These are phyloP conservation scores for Phyllosticta citriasiana DNA, from an alignment of 2,329 filamentous ascomycete genomes.

Conservation along the genomic window DNA sequence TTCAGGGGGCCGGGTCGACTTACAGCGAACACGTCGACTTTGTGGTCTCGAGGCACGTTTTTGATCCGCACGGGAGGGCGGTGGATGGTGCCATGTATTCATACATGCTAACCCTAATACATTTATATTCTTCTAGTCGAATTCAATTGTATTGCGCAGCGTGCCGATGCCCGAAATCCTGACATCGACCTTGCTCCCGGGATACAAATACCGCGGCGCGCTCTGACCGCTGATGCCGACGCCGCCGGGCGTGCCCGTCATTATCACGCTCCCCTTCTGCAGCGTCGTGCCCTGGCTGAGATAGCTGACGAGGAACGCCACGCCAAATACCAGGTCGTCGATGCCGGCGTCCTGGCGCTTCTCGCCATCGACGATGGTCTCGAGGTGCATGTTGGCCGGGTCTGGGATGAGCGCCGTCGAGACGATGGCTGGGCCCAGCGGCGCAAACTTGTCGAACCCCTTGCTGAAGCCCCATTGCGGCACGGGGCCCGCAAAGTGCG, in stretches of 20 bases:
- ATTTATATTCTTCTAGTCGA: constrained; percentile 9
- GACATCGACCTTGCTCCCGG: constrained; percentile 25
- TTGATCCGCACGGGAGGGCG: no score
- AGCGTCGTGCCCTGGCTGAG: constrained; percentile 36
- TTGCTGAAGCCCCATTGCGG: constrained; percentile 49
- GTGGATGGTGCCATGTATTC: neutral
- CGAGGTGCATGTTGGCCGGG: constrained; percentile 33
- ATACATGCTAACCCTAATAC: neutral
- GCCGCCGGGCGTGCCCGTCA: constrained; percentile 36
- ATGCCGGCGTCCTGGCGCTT: constrained; percentile 31
- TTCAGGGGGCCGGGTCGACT: no score
- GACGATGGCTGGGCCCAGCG: constrained; percentile 43
- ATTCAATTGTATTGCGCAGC: constrained; percentile 24
- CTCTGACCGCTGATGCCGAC: constrained; percentile 33
- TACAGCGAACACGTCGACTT: no score
- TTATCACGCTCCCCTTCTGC: constrained; percentile 38
- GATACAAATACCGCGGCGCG: constrained; percentile 25
- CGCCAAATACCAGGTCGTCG: constrained; percentile 39
- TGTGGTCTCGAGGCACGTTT: no score
- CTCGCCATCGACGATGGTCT: constrained; percentile 40
- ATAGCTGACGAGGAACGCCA: constrained; percentile 37
- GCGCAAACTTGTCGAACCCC: constrained; percentile 46
- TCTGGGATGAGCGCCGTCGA: constrained; percentile 32
- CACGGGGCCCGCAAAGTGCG: constrained; percentile 17
- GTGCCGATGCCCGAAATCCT: constrained; percentile 22